Base-by-base conservation (phyloP, 2,329 filamentous ascomycete species). In the Fusarium sp. region DNA sequence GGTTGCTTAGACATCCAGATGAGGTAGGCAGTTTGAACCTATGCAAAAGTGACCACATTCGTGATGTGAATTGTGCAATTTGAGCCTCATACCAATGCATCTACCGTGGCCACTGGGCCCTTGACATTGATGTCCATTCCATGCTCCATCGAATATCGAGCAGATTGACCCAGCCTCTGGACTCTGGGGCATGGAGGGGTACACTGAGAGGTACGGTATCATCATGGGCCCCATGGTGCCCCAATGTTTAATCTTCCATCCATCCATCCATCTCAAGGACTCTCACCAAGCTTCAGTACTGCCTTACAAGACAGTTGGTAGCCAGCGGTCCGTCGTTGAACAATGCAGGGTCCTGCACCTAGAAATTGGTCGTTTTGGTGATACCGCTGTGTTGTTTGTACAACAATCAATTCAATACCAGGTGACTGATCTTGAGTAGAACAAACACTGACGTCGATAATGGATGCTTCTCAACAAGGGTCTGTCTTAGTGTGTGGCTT, bases 371-470 rank as follows among this genome's bases (percentile, higher is more conserved):
- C 10, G 22, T 27, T 27, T 27, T 11, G 25, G 12, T 27, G 15
- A 20, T 20, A 27, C 10, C 18, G 25, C 27, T 40, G n/a, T 43
- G 14, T 40, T 29, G 3, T 53, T 22, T n/a, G n/a, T 20, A 11
- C n/a, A 25, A 63, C 15, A 61, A 29, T 32, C 11, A 60, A 22
- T 34, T 29, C 12, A 10, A n/a, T 40, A 20, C 20, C 50, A 59
- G 50, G 34, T 53, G 45, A 22, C 18, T 53, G n/a, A 54, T 43
- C 53, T 56, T 38, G 45, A 69, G 34, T 43, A 46, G n/a, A 29
- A 25, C 49, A 52, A 52, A 32, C 52, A 71, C 64, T 71, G 59
- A 71, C 64, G 64, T 65, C 55, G 54, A 49, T 47, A 38, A 38
- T 38, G 18, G 34, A 51, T 66, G 45, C 43, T 56, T 69, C 51